Conservation (phyloP, 768 basidiomycete species). For the Suillus subalutaceus region DNA sequence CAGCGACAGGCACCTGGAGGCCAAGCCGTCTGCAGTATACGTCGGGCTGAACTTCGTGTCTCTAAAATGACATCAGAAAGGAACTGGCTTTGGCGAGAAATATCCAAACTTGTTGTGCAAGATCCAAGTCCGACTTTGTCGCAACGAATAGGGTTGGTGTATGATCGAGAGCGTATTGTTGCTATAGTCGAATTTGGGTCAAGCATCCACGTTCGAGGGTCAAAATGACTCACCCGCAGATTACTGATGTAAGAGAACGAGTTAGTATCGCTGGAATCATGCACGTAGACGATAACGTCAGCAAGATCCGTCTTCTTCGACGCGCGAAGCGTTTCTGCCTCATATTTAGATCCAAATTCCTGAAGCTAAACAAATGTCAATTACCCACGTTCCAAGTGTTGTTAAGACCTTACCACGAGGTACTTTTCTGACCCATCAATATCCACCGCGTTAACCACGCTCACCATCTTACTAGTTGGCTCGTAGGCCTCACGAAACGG, state of each 20-base stretch:
- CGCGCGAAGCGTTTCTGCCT: constrained; percentile 86
- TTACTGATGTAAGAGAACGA: constrained; percentile 99
- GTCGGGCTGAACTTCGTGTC: constrained; percentile 98
- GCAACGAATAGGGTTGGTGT: constrained; percentile 97
- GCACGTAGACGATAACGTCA: constrained; percentile 94
- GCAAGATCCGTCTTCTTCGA: constrained; percentile 90
- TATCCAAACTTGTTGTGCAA: constrained; percentile 81
- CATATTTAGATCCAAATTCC: constrained; percentile 96
- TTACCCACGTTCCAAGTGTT: background rate
- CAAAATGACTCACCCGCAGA: constrained; percentile 65
- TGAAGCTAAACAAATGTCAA: constrained; percentile 64
- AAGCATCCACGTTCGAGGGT: constrained; percentile 13
- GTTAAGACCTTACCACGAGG: constrained; percentile 70
- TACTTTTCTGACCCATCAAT: constrained; percentile 96
- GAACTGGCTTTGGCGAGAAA: constrained; percentile 11
- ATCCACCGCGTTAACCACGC: constrained; percentile 94
- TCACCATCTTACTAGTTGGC: constrained; percentile 88
- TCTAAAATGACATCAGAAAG: constrained; percentile 43
- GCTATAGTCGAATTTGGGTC: constrained; percentile 50
- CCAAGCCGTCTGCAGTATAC: constrained; percentile 90
- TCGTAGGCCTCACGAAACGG: constrained; percentile 75
- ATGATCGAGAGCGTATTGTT: constrained; percentile 95
- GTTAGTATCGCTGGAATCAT: constrained; percentile 98
- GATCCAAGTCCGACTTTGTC: constrained; percentile 97
- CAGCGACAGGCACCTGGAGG: constrained; percentile 92